Evolutionary conservation across 2,329 filamentous ascomycete species (phyloP), one percentile per base, ranked within the genome.

Genomic region (Trichoderma endophyticum): DNA sequence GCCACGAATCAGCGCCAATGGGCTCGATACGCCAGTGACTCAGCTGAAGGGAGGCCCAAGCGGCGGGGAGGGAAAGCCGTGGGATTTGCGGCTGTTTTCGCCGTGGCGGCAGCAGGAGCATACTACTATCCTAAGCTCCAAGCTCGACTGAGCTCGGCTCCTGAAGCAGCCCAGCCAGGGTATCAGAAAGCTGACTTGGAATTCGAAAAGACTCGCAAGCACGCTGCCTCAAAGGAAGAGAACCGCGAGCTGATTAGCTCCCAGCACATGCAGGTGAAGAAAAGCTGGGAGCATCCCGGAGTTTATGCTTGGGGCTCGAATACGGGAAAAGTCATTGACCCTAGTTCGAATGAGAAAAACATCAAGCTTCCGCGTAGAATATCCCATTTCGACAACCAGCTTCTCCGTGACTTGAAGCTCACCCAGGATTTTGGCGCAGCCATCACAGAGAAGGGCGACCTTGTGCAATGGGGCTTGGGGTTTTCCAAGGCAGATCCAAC

Each of bases 301-400:
- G 92, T 98, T 0, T 98, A 97, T 82, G 90, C 92, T 6, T 99
- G 96, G 95, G 96, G 96, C 0, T 94, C 92, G 21, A 99, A 99
- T 77, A 84, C 85, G 18, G 93, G 94, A 73, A 88, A 88, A 76
- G 95, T 97, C n/a, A 93, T 93, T 48, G 94, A 95, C 56, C 94
- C 95, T 1, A 90, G 92, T 74, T 95, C 92, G 9, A 87, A 91
- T 66, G 94, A 97, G 70, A 84, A 85, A 34, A 88, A 91, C 74
- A 86, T 98, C 80, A 98, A 97, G 83, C 90, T 88, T 2, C 95
- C 96, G 15, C 86, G 91, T 72, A 88, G 94, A 72, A 90, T 98
- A 77, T 76, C 87, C 0, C 96, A 91, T 81, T 98, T 99, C 78
- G 91, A 98, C 78, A 92, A 92, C 34, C 89, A 93, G 81, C 81